Evolutionary conservation across 768 basidiomycete genomes (phyloP).

Genomic region (Leccinum boreale): DNA sequence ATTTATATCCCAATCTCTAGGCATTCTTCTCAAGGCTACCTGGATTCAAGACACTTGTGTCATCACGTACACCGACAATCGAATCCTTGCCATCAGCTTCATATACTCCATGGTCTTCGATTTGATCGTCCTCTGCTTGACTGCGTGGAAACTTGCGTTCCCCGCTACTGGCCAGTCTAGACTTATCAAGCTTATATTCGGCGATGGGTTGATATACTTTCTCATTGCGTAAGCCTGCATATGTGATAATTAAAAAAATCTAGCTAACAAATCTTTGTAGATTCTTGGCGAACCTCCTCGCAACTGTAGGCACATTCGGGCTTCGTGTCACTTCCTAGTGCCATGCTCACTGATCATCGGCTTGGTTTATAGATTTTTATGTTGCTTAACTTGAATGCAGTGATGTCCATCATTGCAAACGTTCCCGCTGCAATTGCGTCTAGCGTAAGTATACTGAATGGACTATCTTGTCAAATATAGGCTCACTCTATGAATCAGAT

Average conservation of each 20-base stretch:
- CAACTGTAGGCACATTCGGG: constrained; percentile 34
- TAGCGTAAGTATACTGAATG: constrained; percentile 41
- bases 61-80: constrained; percentile 58
- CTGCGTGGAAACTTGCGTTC: constrained; percentile 57
- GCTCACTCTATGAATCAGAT: constrained; percentile 43
- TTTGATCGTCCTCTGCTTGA: constrained; percentile 57
- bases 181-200: constrained; percentile 63
- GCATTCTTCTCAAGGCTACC: constrained; percentile 55
- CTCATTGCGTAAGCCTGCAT: constrained; percentile 55
- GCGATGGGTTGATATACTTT: constrained; percentile 73
- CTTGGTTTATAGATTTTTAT: constrained; percentile 45
- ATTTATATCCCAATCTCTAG: constrained; percentile 27
- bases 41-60: constrained; percentile 54
- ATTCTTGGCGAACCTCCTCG: constrained; percentile 64
- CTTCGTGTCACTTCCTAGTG: neutral
- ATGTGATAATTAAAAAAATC: neutral
- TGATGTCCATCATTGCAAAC: constrained; percentile 72
- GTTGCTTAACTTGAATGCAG: constrained; percentile 64
- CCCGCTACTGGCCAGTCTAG: constrained; percentile 46
- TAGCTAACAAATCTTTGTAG: constrained; percentile 32
- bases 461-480: neutral
- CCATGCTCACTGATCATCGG: neutral
- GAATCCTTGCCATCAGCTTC: constrained; percentile 60
- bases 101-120: constrained; percentile 77
- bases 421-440: constrained; percentile 70